Evolutionary conservation across 129 eudicot genomes (phyloP), one percentile per base, ranked within the genome.

Genomic region (Flaveria bidentis): DNA sequence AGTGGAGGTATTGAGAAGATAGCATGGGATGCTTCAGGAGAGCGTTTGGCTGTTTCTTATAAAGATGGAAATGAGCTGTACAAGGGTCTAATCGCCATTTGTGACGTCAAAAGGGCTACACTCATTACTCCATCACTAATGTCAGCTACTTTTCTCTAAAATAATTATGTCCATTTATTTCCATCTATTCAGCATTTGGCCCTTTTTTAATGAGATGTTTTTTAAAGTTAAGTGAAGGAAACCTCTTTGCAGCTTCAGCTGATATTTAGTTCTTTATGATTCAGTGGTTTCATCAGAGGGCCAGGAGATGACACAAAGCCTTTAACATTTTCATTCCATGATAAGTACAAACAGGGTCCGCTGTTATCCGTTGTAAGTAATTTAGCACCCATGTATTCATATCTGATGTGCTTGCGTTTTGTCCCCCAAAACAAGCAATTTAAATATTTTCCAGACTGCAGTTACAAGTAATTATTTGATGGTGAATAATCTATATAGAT

Each of bases 11-110:
- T 95, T 72, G 99, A 89, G 81, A 95, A 95, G 89, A 85, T 91
- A 66, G 99, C 97, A 68, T 95, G 97, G 97, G 99, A 95, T 85
- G 93, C 92, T 86, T 87, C 97, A 61, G 97, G 99, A 71, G 97
- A 95, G 87, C 92, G 99, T 49, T 80, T 95, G 75, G 99, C 97
- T 39, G 62, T 95, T 67, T 89, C 99, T 17, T 95, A 84, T 63
- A 89, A 81, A 87, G 96, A 91, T 78, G 99, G 99, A 50, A 90
- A 89, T 69, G 97, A 91, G 67, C 58, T 82, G 64, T 95, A 89
- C 88, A 81, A 73, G 78, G 97, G 99, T 73, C 96, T 91, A 16
- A 78, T 95, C 42, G 99, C 97, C 55, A 76, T 95, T 71, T 95
- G 87, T 70, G 97, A 91, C 76, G 97, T 95, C 50, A 86, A 85